Conservation (phyloP, 345 rosid genomes). For the Microcos paniculata region DNA sequence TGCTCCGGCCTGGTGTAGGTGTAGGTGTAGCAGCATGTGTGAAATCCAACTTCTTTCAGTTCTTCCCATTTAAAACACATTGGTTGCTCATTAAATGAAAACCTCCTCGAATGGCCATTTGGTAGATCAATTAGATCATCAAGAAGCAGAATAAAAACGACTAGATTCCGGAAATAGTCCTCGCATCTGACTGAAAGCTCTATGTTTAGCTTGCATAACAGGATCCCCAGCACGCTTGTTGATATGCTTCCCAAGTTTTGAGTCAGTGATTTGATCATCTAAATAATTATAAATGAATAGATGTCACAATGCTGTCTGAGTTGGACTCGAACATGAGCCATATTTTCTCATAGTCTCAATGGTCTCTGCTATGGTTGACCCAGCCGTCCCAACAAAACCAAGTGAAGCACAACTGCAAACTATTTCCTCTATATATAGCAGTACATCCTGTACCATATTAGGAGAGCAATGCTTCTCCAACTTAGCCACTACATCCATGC, state of each 20-base stretch:
- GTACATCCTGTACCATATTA: constrained; percentile 44
- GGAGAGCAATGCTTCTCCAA: constrained; percentile 46
- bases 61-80: no score
- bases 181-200: neutral
- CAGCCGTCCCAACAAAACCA: constrained; percentile 89
- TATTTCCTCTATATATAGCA: constrained; percentile 73
- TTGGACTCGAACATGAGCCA: constrained; percentile 35
- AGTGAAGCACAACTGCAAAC: constrained; percentile 95
- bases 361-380: constrained; percentile 87
- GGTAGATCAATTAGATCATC: neutral
- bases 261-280: neutral
- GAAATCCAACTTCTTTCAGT: neutral
- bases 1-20: no score
- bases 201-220: neutral
- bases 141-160: neutral
- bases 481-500: constrained; percentile 26
- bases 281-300: neutral
- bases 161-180: neutral
- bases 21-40: neutral
- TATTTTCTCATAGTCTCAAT: constrained; percentile 72
- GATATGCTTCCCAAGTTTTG: neutral
- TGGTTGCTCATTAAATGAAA: no score
- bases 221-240: neutral
- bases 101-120: neutral
- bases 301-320: constrained; percentile 9